Evolutionary conservation across 192 early-diverging fungal genomes (phyloP).

Genomic region (Oehlia diaphana): DNA sequence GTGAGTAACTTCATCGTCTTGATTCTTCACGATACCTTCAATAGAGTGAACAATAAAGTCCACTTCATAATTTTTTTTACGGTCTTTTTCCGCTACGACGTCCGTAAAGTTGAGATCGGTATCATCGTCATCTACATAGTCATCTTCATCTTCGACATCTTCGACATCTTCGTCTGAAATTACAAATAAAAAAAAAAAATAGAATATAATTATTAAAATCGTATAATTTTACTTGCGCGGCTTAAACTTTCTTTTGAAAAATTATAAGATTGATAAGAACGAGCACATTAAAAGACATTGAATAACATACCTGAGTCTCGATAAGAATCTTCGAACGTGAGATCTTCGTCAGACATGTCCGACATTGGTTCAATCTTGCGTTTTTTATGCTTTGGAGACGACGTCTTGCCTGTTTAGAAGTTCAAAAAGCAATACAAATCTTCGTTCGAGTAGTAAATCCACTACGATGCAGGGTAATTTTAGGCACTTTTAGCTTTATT

Average conservation of each 20-base stretch:
- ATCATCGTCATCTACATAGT: conserved; percentile 43
- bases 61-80: conserved; percentile 70
- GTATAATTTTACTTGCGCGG: background rate
- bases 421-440: background rate
- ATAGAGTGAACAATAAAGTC: conserved; percentile 70
- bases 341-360: conserved; percentile 24
- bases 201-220: background rate
- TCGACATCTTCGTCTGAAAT: background rate
- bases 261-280: background rate
- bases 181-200: background rate
- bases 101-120: conserved; percentile 60
- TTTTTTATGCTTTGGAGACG: conserved; percentile 29
- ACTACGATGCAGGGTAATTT: background rate
- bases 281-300: background rate
- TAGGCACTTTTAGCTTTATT: background rate
- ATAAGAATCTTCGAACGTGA: conserved; percentile 1
- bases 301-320: conserved; percentile 1
- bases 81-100: conserved; percentile 58
- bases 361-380: conserved; percentile 31
- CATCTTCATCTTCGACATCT: conserved; percentile 17
- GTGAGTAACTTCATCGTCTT: conserved; percentile 66
- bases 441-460: background rate
- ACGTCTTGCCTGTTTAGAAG: conserved; percentile 25
- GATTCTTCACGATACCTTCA: conserved; percentile 59
- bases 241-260: background rate